phyloP scores from a whole-genome alignment of 148 eudicot species.

The Fagopyrum tataricum region DNA sequence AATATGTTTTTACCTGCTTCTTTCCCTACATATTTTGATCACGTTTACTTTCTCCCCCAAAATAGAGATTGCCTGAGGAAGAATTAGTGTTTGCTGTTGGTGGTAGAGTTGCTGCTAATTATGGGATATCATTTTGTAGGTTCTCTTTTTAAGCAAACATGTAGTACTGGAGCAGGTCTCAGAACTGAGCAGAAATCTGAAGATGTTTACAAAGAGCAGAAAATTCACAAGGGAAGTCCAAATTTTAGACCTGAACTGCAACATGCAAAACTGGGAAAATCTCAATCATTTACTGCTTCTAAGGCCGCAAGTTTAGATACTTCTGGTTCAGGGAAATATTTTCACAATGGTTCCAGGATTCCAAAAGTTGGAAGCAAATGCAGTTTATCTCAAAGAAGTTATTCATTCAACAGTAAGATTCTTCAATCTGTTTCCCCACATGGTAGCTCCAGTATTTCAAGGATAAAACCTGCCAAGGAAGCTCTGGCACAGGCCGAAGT shows the following conservation, averaged over 20 bases:
- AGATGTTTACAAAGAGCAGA: conserved; percentile 10
- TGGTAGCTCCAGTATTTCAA: conserved; percentile 10
- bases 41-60: neutral
- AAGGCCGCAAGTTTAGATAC: conserved; percentile 15
- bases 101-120: neutral
- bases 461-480: conserved; percentile 4
- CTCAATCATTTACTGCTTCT: conserved; percentile 24
- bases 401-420: conserved; percentile 16
- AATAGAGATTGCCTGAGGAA: no score
- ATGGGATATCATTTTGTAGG: conserved; percentile 22
- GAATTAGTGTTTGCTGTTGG: neutral
- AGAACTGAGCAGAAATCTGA: conserved; percentile 15
- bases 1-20: neutral
- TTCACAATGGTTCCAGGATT: conserved; percentile 13
- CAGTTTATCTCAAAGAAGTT: conserved; percentile 13
- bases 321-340: conserved; percentile 13
- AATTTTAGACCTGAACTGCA: conserved; percentile 9
- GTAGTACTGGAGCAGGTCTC: conserved; percentile 14
- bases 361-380: conserved; percentile 13
- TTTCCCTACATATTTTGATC: neutral
- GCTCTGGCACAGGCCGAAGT: conserved; percentile 3
- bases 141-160: conserved; percentile 16
- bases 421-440: conserved; percentile 11
- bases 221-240: conserved; percentile 14
- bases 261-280: conserved; percentile 19